Conservation (phyloP, 345 rosid genomes). For the Erucastrum elatum region DNA sequence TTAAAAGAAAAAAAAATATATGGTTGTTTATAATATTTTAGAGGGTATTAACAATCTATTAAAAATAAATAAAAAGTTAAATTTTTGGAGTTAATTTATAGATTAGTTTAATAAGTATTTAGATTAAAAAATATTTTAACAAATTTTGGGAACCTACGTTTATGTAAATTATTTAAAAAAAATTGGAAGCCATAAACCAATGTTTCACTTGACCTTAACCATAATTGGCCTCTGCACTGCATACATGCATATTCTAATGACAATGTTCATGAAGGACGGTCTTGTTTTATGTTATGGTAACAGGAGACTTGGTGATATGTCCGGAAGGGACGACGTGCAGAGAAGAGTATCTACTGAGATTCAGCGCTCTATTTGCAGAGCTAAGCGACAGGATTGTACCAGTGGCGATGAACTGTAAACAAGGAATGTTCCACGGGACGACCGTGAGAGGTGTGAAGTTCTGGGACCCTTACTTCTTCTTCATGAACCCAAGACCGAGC, state of each 20-base stretch:
- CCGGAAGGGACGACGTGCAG: conserved; percentile 98
- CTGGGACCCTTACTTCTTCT: conserved; percentile 89
- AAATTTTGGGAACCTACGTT: not conserved
- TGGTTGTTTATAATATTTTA: not conserved
- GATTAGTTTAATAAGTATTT: no score
- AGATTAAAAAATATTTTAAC: no score
- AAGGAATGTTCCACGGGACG: conserved; percentile 82
- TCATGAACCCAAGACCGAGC: conserved; percentile 91
- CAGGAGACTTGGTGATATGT: conserved; percentile 89
- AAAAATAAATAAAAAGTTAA: no score
- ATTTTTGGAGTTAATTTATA: not conserved
- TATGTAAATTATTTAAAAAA: not conserved
- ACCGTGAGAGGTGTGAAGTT: conserved; percentile 90
- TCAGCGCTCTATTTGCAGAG: conserved; percentile 94
- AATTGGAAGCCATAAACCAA: not conserved
- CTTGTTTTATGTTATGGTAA: conserved; percentile 1
- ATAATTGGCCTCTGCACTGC: no score
- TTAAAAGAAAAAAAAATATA: no score
- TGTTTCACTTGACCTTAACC: no score
- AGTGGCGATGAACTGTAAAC: conserved; percentile 84
- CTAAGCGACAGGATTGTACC: conserved; percentile 94
- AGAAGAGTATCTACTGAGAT: conserved; percentile 70
- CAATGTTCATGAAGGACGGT: not conserved
- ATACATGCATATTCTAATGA: no score
- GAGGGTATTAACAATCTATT: not conserved